Evolutionary conservation across 1,139 yeast genomes (phyloP).

Genomic region (Hansenula lynferdii): DNA sequence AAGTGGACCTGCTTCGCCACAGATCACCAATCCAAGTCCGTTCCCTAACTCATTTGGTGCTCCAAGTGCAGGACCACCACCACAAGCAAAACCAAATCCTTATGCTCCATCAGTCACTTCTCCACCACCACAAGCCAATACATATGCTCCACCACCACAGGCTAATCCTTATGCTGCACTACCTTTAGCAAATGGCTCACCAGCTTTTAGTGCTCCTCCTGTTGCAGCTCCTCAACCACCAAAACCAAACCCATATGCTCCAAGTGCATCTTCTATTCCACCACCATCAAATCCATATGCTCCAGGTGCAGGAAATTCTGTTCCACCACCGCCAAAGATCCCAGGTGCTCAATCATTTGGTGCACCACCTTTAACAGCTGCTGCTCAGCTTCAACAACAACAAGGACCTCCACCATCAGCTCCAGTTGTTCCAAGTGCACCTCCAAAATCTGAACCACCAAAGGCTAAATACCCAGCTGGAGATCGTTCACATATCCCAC

Average conservation of each 20-base stretch:
- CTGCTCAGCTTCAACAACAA: constrained; percentile 13
- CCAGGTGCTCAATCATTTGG: constrained; percentile 17
- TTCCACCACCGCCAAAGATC: constrained; percentile 13
- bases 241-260: constrained; percentile 41
- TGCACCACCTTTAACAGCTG: constrained; percentile 16
- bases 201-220: too few relatives aligned
- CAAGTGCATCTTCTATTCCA: constrained; percentile 22
- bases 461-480: constrained; percentile 55
- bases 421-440: constrained; percentile 9
- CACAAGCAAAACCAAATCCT: constrained; percentile 15
- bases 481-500: constrained; percentile 68
- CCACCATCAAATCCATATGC: constrained; percentile 11
- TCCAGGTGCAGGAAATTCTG: constrained; percentile 14
- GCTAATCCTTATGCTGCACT: constrained; percentile 12
- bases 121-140: constrained; percentile 23
- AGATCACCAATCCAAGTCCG: constrained; percentile 3
- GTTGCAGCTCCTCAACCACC: too few relatives aligned
- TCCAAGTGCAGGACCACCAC: constrained; percentile 17
- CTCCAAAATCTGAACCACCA: constrained; percentile 21
- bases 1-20: constrained; percentile 9
- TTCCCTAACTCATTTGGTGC: constrained; percentile 1
- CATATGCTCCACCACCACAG: constrained; percentile 36
- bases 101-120: constrained; percentile 14
- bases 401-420: constrained; percentile 25
- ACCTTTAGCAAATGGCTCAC: constrained; percentile 13